These are phyloP conservation scores for Aureobasidium sp. DNA, from an alignment of 2,329 filamentous ascomycete genomes.

Conservation along the genomic window DNA sequence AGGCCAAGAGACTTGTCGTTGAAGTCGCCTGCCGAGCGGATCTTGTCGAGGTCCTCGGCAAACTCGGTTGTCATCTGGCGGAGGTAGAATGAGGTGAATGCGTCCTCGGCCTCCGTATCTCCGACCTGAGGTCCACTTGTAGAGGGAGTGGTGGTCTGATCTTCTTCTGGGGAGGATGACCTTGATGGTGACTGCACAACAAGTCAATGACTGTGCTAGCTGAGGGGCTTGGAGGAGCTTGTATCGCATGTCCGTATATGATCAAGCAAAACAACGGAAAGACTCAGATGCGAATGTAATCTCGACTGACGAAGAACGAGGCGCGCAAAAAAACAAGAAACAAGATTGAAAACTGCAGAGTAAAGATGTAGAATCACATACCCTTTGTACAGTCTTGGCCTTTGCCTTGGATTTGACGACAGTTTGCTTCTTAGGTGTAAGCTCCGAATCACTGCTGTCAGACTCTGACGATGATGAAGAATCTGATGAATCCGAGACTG, in stretches of 20 bases:
- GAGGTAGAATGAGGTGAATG: constrained; percentile 60
- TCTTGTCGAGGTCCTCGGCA: constrained; percentile 63
- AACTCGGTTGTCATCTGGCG: constrained; percentile 62
- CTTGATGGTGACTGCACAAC: not conserved
- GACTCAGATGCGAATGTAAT: not conserved
- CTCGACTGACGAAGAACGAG: not conserved
- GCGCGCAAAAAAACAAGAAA: not conserved
- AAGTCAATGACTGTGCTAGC: not conserved
- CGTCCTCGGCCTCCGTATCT: constrained; percentile 20
- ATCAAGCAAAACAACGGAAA: not conserved
- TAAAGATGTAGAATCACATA: not conserved
- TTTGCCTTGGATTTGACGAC: not conserved
- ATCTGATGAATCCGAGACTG: constrained; percentile 9
- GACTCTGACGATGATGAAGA: constrained; percentile 2
- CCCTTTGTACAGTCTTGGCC: not conserved
- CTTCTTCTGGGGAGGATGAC: constrained; percentile 3
- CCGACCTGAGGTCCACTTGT: not conserved
- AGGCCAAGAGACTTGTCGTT: constrained; percentile 54
- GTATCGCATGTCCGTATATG: not conserved
- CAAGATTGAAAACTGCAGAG: not conserved
- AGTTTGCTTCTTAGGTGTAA: not conserved
- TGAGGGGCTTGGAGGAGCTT: not conserved
- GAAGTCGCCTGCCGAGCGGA: constrained; percentile 63
- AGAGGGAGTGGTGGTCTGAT: not conserved
- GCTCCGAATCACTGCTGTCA: constrained; percentile 5